Conservation (phyloP, 352 stramenopile genomes). For the Phytophthora pinifolia region DNA sequence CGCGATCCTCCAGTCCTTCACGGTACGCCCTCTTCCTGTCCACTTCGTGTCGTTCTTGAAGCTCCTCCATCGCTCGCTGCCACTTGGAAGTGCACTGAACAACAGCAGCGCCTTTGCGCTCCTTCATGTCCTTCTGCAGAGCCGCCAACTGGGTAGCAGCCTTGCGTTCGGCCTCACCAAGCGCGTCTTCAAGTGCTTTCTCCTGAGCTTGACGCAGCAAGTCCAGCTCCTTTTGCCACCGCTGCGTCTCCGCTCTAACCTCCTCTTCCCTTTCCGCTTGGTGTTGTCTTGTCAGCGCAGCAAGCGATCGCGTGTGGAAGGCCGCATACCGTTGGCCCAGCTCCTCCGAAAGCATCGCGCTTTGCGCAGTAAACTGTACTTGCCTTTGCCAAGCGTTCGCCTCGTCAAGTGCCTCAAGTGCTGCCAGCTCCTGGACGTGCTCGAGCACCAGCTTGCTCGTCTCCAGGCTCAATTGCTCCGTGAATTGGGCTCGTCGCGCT, state of each 20-base stretch:
- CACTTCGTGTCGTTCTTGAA: slow-evolving; percentile 59
- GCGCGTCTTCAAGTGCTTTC: slow-evolving; percentile 31
- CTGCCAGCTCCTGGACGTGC: slow-evolving; percentile 7
- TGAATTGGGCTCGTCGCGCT: slow-evolving; percentile 14
- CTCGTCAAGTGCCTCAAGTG: slow-evolving; percentile 6
- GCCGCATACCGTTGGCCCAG: slow-evolving; percentile 9
- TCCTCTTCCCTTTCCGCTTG: slow-evolving; percentile 32
- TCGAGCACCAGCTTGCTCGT: slow-evolving; percentile 7
- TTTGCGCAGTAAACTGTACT: slow-evolving; percentile 5
- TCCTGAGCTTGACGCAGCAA: slow-evolving; percentile 30
- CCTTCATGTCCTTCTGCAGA: slow-evolving; percentile 66
- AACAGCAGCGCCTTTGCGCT: slow-evolving; percentile 54
- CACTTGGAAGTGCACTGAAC: slow-evolving; percentile 73
- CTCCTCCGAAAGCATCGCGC: slow-evolving; percentile 24
- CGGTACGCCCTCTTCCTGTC: slow-evolving; percentile 69
- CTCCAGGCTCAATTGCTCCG: slow-evolving; percentile 11
- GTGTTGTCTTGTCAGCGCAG: slow-evolving; percentile 8
- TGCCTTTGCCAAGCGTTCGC: background rate
- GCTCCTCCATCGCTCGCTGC: slow-evolving; percentile 66
- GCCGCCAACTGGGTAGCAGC: slow-evolving; percentile 34
- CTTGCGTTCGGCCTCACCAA: slow-evolving; percentile 38
- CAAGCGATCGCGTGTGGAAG: slow-evolving; percentile 8
- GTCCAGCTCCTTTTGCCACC: slow-evolving; percentile 40
- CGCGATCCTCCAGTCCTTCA: slow-evolving; percentile 62
- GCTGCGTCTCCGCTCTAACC: slow-evolving; percentile 22